These are phyloP conservation scores for Arthrobotrys pseudoclavata DNA, from an alignment of 2,329 filamentous ascomycete genomes.

Conservation along the genomic window DNA sequence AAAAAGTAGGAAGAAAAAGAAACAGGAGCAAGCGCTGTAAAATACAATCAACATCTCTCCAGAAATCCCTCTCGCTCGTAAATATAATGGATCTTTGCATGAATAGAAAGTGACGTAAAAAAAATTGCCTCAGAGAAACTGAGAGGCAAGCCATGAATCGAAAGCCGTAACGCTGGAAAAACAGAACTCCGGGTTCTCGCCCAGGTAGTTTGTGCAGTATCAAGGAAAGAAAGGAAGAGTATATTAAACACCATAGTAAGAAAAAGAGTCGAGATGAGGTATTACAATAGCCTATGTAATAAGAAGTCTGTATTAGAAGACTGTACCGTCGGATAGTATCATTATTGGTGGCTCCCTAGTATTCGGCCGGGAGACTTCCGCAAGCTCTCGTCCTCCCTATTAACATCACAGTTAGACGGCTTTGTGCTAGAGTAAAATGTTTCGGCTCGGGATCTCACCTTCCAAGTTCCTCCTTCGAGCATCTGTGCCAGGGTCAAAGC, in stretches of 20 bases:
- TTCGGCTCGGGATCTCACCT: conserved; percentile 73
- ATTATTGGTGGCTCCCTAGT: conserved; percentile 97
- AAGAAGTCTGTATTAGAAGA: conserved; percentile 75
- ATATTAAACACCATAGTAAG: conserved; percentile 49
- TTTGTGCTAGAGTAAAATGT: conserved; percentile 35
- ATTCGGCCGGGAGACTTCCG: conserved; percentile 93
- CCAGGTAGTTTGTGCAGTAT: conserved; percentile 31
- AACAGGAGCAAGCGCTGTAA: conserved; percentile 15
- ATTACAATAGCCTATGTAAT: conserved; percentile 41
- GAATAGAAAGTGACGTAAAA: conserved; percentile 28
- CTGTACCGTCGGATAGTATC: conserved; percentile 94
- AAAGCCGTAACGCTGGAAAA: conserved; percentile 29
- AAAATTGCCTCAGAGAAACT: conserved; percentile 1
- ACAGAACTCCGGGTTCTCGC: conserved; percentile 43
- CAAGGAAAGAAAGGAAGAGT: conserved; percentile 33
- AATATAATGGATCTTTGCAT: conserved; percentile 24
- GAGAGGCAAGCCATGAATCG: conserved; percentile 17
- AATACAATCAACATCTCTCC: conserved; percentile 25
- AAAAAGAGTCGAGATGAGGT: conserved; percentile 35
- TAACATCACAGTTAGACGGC: conserved; percentile 45
- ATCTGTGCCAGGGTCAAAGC: conserved; percentile 85
- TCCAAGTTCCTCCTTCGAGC: conserved; percentile 96
- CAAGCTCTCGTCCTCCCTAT: conserved; percentile 91
- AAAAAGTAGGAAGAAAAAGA: not conserved
- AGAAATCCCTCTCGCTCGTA: conserved; percentile 22